These are phyloP conservation scores for Parastagonospora avenae DNA, from an alignment of 2,329 filamentous ascomycete genomes.

Conservation along the genomic window DNA sequence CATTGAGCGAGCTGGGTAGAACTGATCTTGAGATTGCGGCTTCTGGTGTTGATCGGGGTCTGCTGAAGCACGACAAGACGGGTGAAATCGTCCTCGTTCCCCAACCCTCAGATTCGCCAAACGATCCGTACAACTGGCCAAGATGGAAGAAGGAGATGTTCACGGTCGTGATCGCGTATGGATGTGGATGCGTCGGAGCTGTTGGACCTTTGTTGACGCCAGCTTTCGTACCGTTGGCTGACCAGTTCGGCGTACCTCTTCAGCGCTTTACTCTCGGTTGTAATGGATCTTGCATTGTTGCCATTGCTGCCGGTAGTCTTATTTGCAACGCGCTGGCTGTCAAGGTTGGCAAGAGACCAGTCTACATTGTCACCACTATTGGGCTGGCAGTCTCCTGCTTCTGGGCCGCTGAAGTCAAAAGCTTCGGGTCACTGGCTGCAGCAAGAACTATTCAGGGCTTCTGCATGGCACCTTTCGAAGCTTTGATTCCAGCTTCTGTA, in stretches of 20 bases:
- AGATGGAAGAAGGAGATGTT: constrained; percentile 36
- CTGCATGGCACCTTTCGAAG: constrained; percentile 33
- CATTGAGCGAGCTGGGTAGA: constrained; percentile 23
- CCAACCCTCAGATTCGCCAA: constrained; percentile 55
- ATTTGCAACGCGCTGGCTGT: constrained; percentile 29
- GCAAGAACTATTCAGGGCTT: constrained; percentile 27
- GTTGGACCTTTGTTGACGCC: constrained; percentile 30
- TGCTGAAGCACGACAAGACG: constrained; percentile 28
- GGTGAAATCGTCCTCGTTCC: constrained; percentile 57
- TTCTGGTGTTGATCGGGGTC: constrained; percentile 14
- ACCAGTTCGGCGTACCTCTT: constrained; percentile 23
- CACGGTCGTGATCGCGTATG: constrained; percentile 27
- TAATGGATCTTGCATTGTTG: constrained; percentile 26
- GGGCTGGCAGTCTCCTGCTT: constrained; percentile 25
- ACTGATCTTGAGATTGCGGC: constrained; percentile 17
- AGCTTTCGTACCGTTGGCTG: constrained; percentile 26
- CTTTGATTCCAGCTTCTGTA: constrained; percentile 30
- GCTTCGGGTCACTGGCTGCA: constrained; percentile 23
- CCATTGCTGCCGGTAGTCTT: constrained; percentile 24
- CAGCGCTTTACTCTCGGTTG: constrained; percentile 25
- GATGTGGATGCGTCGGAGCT: constrained; percentile 30
- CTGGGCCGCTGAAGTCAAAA: constrained; percentile 29
- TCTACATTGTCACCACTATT: constrained; percentile 26
- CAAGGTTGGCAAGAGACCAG: constrained; percentile 26
- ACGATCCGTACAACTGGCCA: constrained; percentile 61